Percentiles rank a stretch among this genome's conserved stretches.
phyloP scores from a whole-genome alignment of 352 stramenopile genomes.

The Globisporangium barbulae region DNA sequence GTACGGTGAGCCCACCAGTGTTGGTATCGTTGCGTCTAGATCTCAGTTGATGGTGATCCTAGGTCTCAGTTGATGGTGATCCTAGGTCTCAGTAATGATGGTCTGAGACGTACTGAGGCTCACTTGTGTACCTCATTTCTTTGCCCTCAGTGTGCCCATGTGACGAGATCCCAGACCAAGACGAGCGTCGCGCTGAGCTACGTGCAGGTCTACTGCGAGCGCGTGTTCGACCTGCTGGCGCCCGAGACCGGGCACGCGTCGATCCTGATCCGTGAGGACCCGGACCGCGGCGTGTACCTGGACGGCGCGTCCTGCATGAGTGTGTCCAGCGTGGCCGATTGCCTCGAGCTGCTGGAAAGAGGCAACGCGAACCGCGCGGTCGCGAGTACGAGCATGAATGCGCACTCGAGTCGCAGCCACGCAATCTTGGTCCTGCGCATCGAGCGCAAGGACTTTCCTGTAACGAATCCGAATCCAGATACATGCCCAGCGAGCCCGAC shows the following conservation, averaged over 20 bases:
- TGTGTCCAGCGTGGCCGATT: constrained; percentile 44
- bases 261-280: constrained; percentile 63
- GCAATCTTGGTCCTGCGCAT: constrained; percentile 83
- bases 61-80: too few species aligned
- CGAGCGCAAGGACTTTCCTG: constrained; percentile 57
- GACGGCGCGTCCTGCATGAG: constrained; percentile 45
- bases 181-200: constrained; percentile 64
- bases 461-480: background rate
- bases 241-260: constrained; percentile 33
- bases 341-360: constrained; percentile 35
- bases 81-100: background rate
- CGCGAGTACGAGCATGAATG: constrained; percentile 86
- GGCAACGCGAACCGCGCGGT: constrained; percentile 74
- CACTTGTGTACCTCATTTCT: background rate
- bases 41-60: too few species aligned
- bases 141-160: constrained; percentile 21
- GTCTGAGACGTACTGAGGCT: background rate
- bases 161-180: constrained; percentile 24
- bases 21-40: background rate
- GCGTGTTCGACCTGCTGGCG: constrained; percentile 66
- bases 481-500: background rate
- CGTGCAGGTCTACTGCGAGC: constrained; percentile 82
- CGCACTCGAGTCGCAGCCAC: constrained; percentile 81
- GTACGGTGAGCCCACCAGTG: constrained; percentile 18
- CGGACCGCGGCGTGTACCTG: constrained; percentile 61